Base-by-base conservation (phyloP, 1,139 yeast genomes). In the Scheffersomyces insectosa region DNA sequence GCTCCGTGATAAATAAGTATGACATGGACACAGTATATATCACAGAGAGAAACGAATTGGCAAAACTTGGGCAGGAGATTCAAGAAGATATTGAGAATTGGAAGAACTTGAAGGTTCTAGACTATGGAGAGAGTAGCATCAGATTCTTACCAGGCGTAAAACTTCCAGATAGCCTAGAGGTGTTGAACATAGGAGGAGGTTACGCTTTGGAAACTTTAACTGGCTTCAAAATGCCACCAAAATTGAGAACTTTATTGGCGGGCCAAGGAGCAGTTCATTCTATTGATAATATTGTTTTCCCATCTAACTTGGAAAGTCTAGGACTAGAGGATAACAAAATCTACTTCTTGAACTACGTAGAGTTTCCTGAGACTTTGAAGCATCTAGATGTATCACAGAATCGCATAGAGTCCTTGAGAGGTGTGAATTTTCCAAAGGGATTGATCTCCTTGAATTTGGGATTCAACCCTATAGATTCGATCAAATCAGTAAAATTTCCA, bases 401-500 rank as follows among this genome's bases (percentile, higher is more conserved):
- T 50, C 53, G 77, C 50, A 65, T 74, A 15, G 79, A 74, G 43
- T 65, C 61, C 40, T 54, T 73, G 30, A 53, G 72, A 43, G 72
- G 71, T 13, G 72, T 70, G 11, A 66, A 57, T 20, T 73, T 73
- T 47, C 79, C 79, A 0, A 52, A 57, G 10, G 52, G 55, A 7
- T 52, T 74, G 28, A 58, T 60, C 44, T 54, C 60, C 9, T 58
- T 74, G 35, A 65, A 68, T 25, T 46, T 74, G 28, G 63, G 76
- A 0, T 57, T 60, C 39, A 74, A 74, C 49, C 79, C 79, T 1
- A 72, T 74, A 13, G 79, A 74, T 43, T 68, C 68, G 40, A 61
- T 74, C 27, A 68, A 71, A 47, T 77, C 77, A 8, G 68, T 62
- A 12, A 66, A 63, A 42, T 72, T 74, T 41, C 79, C 79, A 3